Conservation (phyloP, 2,329 filamentous ascomycete species). For the Pochonia chlamydosporia region DNA sequence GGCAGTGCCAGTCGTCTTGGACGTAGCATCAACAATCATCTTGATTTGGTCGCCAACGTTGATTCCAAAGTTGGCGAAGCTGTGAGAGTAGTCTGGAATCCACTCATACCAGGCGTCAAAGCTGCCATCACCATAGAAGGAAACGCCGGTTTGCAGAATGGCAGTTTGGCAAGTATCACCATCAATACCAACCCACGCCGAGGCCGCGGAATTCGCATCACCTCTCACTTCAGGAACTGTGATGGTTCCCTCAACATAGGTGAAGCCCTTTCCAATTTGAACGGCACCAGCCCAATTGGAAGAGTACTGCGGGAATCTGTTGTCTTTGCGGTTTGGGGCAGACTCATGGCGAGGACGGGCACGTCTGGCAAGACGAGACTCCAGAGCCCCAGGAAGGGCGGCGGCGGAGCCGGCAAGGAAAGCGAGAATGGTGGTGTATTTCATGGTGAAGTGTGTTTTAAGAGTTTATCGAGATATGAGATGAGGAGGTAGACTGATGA, state of each 20-base stretch:
- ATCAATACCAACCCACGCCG: constrained; percentile 43
- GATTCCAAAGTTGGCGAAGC: constrained; percentile 28
- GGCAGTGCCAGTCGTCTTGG: constrained; percentile 19
- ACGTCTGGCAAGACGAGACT: background rate
- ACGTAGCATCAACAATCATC: constrained; percentile 22
- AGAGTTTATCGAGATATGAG: no score
- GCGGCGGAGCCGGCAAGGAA: constrained; percentile 12
- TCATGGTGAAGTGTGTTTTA: constrained; percentile 4
- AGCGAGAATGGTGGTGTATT: constrained; percentile 12
- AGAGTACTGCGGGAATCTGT: constrained; percentile 16
- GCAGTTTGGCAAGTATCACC: constrained; percentile 35
- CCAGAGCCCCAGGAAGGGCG: constrained; percentile 5
- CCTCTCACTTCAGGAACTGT: constrained; percentile 20
- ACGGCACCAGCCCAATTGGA: constrained; percentile 15
- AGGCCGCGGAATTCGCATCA: constrained; percentile 10
- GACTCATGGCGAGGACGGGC: constrained; percentile 9
- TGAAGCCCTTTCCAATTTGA: constrained; percentile 19
- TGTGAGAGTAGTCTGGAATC: constrained; percentile 36
- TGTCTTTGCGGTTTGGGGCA: constrained; percentile 12
- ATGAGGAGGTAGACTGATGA: no score
- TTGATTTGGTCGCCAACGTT: constrained; percentile 23
- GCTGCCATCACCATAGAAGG: constrained; percentile 28
- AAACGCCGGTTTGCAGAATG: constrained; percentile 37
- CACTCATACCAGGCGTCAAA: constrained; percentile 42
- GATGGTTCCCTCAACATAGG: constrained; percentile 22